A percentile compares a stretch with the other conserved stretches of the same genome.
phyloP scores from a whole-genome alignment of 2,329 filamentous ascomycete species.

The Aspergillus candidus region DNA sequence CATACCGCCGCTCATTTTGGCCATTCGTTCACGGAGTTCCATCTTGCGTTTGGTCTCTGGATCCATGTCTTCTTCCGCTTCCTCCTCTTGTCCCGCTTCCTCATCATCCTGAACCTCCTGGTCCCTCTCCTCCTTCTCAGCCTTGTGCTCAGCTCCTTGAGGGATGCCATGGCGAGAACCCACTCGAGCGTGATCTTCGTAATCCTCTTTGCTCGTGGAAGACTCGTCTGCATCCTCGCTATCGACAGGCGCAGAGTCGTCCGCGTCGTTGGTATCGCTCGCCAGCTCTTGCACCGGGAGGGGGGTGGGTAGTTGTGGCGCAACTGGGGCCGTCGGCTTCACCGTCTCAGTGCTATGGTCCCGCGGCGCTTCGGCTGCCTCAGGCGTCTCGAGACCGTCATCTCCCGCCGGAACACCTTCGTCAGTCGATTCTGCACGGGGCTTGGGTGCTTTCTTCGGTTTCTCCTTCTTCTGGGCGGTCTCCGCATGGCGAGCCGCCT shows the following conservation, averaged over 20 bases:
- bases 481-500: slow-evolving; percentile 75
- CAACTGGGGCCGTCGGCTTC: slow-evolving; percentile 30
- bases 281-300: slow-evolving; percentile 46
- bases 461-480: slow-evolving; percentile 78
- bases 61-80: slow-evolving; percentile 78
- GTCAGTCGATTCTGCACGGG: slow-evolving; percentile 48
- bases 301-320: slow-evolving; percentile 27
- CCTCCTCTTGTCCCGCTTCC: slow-evolving; percentile 56
- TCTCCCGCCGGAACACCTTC: slow-evolving; percentile 22
- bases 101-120: slow-evolving; percentile 41
- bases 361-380: slow-evolving; percentile 28
- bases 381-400: slow-evolving; percentile 23
- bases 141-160: slow-evolving; percentile 4
- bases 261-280: slow-evolving; percentile 60
- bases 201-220: slow-evolving; percentile 68
- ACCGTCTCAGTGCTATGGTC: slow-evolving; percentile 33
- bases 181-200: slow-evolving; percentile 50
- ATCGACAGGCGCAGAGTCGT: slow-evolving; percentile 58
- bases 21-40: slow-evolving; percentile 90
- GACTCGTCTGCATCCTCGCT: slow-evolving; percentile 57
- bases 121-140: slow-evolving; percentile 38
- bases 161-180: slow-evolving; percentile 11
- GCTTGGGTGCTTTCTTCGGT: slow-evolving; percentile 68
- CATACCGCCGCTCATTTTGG: slow-evolving; percentile 97
- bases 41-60: slow-evolving; percentile 79